Evolutionary conservation across 2,329 filamentous ascomycete genomes (phyloP).

Genomic region (Colletotrichum aenigma): DNA sequence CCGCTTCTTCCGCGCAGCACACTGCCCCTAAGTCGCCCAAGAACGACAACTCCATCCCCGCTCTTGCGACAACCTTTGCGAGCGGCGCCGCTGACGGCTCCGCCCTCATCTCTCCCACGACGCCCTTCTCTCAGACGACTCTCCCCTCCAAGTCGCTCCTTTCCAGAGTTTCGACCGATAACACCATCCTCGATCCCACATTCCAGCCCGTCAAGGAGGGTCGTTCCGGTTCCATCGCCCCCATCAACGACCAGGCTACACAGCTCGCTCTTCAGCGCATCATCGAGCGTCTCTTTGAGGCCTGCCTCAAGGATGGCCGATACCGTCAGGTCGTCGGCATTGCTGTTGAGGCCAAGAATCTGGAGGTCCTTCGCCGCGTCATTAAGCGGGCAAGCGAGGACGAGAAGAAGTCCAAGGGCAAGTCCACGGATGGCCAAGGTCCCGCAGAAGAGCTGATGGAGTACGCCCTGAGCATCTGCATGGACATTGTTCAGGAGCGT

Average conservation of each 20-base stretch:
- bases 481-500: slow-evolving; percentile 96
- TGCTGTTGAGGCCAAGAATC: slow-evolving; percentile 90
- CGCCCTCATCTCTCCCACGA: slow-evolving; percentile 83
- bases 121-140: slow-evolving; percentile 92
- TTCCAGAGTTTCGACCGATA: slow-evolving; percentile 77
- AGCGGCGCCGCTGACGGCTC: slow-evolving; percentile 69
- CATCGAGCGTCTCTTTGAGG: slow-evolving; percentile 89
- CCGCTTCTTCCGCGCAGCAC: slow-evolving; percentile 64
- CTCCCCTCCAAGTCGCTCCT: slow-evolving; percentile 93
- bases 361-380: slow-evolving; percentile 83
- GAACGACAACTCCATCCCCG: slow-evolving; percentile 57
- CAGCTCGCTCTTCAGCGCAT: slow-evolving; percentile 81
- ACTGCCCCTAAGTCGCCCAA: slow-evolving; percentile 46
- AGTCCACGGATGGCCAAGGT: slow-evolving; percentile 55
- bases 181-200: slow-evolving; percentile 63
- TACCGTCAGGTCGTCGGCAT: slow-evolving; percentile 98
- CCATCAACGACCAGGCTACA: slow-evolving; percentile 71
- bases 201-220: slow-evolving; percentile 61
- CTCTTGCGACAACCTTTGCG: slow-evolving; percentile 81
- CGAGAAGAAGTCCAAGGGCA: slow-evolving; percentile 73
- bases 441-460: slow-evolving; percentile 91
- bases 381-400: slow-evolving; percentile 90
- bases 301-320: slow-evolving; percentile 81
- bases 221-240: slow-evolving; percentile 64
- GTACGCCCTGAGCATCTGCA: slow-evolving; percentile 93